Evolutionary conservation across 305 asterid genomes (phyloP), one percentile per base, ranked within the genome.

Genomic region (Fraxinus sp.): DNA sequence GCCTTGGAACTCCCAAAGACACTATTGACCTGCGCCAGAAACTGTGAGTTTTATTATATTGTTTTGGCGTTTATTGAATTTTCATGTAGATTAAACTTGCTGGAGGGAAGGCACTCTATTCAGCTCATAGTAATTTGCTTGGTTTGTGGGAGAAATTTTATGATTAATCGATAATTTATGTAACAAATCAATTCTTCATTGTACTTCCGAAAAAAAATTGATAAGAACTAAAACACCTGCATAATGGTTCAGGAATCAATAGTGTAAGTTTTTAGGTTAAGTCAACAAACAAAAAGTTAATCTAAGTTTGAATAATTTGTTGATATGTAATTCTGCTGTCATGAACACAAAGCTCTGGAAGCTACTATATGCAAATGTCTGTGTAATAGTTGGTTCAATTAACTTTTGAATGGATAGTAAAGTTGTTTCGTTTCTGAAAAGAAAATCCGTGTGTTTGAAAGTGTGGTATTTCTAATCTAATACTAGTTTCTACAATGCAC

Each of bases 1-100:
- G 37, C 79, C 70, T 86, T 7, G 89, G 89, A 30, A 81, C 89
- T 37, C 74, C 87, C 3, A 78, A 78, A 37, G 89, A 86, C 82
- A 49, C 87, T 35, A 68, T 59, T 62, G 84, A 86, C 35, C 84
- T 86, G 84, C 87, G 89, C 44, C 85, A 76, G 24, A 81, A 83
- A 81, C 79, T 83, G 89, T 83, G 83, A 78, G 89, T 83, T 28
- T 66, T 78, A 30, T 72, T 33, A 3, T 32, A 32, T 72, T 35
- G 46, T 35, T 35, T 72, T 16, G 39, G 10, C 13, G 26, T 7
- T 32, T 72, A 7, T 32, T 35, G 20, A 35, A 32, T 33, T 72
- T 16, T n/a, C 28, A 11, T 26, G 74, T 64, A 32, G 74, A 77
- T 3, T 84, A 71, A 11, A n/a, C 26, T 13, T 37, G 11, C 79